Conservation (phyloP, 2,329 filamentous ascomycete genomes). For the Aspergillus sp. region DNA sequence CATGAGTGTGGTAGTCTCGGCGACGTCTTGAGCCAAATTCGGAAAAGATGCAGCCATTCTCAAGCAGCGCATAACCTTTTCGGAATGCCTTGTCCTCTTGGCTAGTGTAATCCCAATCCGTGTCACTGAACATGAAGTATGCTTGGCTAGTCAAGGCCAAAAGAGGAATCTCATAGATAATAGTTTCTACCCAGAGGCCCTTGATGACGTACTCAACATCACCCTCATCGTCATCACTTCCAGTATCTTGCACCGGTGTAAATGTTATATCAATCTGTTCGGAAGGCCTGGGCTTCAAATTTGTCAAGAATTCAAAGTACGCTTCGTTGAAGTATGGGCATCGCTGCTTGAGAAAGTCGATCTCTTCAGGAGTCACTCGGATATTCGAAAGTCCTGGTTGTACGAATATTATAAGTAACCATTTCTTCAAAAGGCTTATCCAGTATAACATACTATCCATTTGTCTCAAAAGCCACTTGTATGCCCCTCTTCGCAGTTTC, state of each 20-base stretch:
- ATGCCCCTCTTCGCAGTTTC: constrained; percentile 78
- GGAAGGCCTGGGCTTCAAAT: constrained; percentile 74
- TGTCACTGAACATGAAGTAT: constrained; percentile 96
- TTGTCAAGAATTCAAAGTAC: constrained; percentile 76
- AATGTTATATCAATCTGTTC: constrained; percentile 76
- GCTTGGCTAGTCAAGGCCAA: constrained; percentile 89
- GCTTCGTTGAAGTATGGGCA: constrained; percentile 74
- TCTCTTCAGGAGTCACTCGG: constrained; percentile 71
- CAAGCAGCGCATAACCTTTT: constrained; percentile 73
- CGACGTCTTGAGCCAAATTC: constrained; percentile 90
- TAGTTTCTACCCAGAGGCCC: constrained; percentile 89
- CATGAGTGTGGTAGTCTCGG: constrained; percentile 91
- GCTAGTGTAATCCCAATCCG: constrained; percentile 80
- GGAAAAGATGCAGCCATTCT: constrained; percentile 82
- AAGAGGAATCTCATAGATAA: constrained; percentile 94
- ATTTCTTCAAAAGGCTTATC: too few species aligned
- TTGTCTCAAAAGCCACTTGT: constrained; percentile 78
- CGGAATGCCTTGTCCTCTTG: constrained; percentile 80
- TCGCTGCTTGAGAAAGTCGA: constrained; percentile 68
- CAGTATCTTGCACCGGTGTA: constrained; percentile 49
- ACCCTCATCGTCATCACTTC: constrained; percentile 62
- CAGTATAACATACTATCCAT: constrained; percentile 60
- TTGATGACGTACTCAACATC: constrained; percentile 72
- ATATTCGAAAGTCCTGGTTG: constrained; percentile 72
- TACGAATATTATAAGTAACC: too few species aligned